phyloP scores from a whole-genome alignment of 116 monocot genomes.

The Papilionanthe hybrid region DNA sequence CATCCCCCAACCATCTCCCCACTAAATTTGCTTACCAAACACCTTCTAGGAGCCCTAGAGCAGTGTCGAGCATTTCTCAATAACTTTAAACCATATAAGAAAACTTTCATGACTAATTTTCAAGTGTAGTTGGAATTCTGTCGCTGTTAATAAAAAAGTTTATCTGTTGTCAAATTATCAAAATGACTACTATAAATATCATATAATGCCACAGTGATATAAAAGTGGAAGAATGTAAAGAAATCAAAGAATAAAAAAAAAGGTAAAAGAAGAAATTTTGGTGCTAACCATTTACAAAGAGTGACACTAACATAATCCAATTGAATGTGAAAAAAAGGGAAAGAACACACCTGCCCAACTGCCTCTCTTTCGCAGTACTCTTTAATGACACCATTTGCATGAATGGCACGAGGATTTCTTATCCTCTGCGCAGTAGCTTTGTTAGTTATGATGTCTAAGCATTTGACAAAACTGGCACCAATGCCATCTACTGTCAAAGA shows the following conservation, averaged over 20 bases:
- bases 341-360: slow-evolving; percentile 66
- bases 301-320: neutral
- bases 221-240: neutral
- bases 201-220: no score
- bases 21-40: no score
- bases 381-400: slow-evolving; percentile 63
- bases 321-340: slow-evolving; percentile 2
- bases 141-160: no score
- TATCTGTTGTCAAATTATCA: no score
- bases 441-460: slow-evolving; percentile 74
- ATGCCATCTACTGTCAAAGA: slow-evolving; percentile 97
- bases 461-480: slow-evolving; percentile 75
- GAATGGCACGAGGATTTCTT: slow-evolving; percentile 90
- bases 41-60: no score
- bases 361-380: slow-evolving; percentile 80
- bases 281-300: no score
- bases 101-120: no score
- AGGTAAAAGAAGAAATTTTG: neutral
- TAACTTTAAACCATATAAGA: no score
- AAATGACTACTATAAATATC: no score
- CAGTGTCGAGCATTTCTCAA: no score
- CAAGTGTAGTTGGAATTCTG: no score
- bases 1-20: no score
- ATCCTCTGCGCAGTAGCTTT: slow-evolving; percentile 58
- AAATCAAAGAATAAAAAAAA: neutral